Conservation (phyloP, 208 protist genomes). For the Leishmania braziliensis region DNA sequence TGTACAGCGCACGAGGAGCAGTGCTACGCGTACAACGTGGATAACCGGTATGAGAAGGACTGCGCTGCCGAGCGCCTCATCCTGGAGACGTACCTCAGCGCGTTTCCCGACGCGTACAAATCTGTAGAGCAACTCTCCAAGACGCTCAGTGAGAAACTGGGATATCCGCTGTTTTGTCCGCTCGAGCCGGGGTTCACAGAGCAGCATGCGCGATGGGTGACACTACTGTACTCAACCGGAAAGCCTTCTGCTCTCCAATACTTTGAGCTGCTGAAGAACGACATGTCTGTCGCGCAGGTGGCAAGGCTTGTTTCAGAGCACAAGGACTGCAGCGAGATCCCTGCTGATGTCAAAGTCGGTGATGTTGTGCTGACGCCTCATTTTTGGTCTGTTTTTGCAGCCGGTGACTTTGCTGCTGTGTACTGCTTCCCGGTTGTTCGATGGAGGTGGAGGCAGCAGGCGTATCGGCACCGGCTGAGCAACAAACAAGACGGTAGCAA, state of each 20-base stretch:
- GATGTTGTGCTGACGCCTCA: constrained; percentile 39
- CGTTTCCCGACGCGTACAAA: constrained; percentile 26
- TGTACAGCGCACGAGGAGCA: constrained; percentile 91
- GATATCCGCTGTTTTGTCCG: constrained; percentile 69
- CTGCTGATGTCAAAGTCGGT: constrained; percentile 37
- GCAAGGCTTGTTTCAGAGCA: constrained; percentile 43
- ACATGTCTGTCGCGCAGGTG: constrained; percentile 50
- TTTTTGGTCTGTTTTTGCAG: constrained; percentile 72
- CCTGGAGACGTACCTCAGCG: constrained; percentile 57
- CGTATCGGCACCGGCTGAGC: neutral
- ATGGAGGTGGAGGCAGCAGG: constrained; percentile 27
- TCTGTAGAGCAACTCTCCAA: constrained; percentile 47
- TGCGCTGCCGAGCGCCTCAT: constrained; percentile 83
- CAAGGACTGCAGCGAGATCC: constrained; percentile 41
- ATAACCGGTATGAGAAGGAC: constrained; percentile 83
- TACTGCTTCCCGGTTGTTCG: constrained; percentile 67
- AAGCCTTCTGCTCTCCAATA: constrained; percentile 32
- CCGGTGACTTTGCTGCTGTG: constrained; percentile 54
- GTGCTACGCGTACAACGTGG: constrained; percentile 95
- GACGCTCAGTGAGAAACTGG: constrained; percentile 56
- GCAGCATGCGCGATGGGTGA: constrained; percentile 66
- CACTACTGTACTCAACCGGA: constrained; percentile 61
- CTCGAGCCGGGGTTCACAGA: constrained; percentile 71
- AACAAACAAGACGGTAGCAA: neutral
- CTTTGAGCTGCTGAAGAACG: constrained; percentile 46